Evolutionary conservation across 139 green algal species (phyloP), one percentile per base, ranked within the genome.

Genomic region (Tetradesmus obliquus): DNA sequence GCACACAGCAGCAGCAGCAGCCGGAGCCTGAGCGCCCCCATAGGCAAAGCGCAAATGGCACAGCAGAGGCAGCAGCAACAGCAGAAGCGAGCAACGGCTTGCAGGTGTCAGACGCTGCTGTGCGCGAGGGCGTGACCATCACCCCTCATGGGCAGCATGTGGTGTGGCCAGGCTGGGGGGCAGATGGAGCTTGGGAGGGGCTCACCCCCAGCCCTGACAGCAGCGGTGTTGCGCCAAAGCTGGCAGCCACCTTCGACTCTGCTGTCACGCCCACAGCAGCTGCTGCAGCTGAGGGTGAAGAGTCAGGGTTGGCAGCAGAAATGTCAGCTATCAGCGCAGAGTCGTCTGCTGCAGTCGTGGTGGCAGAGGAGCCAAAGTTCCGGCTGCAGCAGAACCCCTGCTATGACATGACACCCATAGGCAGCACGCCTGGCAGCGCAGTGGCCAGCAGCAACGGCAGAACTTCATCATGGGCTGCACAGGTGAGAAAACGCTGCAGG

Each of bases 91-190:
- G 82, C 9, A 5, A 17, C 55, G 19, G 82, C 17, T 20, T 76
- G 54, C 85, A 62, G 32, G 12, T 89, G 15, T 82, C 85, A 62
- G 62, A 51, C 5, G 85, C 85, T 51, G 62, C 85, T 54, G 85
- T 45, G 24, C 5, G 55, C 66, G 62, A 53, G 20, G 86, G 86
- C 13, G 69, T 54, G 20, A 84, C 69, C 62, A 45, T 84, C 12
- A 90, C 86, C 3, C 86, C 86, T 55, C 20, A 83, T 72, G 86
- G 86, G 2, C 69, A 90, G 71, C 86, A 90, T 53, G 32, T 58
- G 45, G 71, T 90, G 19, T 90, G 86, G 86, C 86, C 86, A 57
- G 86, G 71, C 53, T 90, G 86, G 86, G 86, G 86, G 3, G 15
- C 32, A 6, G 54, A 19, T 51, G 86, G 76, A 1, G 24, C 20